phyloP scores from a whole-genome alignment of 164 flowering plant species.

The Euptelea pleiosperma region DNA sequence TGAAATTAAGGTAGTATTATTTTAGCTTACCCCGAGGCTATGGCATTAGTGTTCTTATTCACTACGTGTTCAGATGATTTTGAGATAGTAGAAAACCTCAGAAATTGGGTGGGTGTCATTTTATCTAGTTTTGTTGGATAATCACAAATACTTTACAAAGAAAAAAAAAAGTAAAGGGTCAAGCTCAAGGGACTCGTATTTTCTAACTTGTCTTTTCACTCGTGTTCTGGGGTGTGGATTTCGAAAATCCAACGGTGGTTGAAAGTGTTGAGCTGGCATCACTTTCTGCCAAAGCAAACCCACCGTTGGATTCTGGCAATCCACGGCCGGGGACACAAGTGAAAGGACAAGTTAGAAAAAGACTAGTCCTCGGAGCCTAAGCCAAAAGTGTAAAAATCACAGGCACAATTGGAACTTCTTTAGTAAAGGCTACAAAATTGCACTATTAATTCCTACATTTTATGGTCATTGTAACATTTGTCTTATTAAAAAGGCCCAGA shows the following conservation, averaged over 20 bases:
- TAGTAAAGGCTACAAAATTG: constrained; percentile 4
- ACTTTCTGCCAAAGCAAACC: too few species aligned
- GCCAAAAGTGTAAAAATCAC: not conserved
- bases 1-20: not conserved
- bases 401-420: constrained; percentile 2
- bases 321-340: too few species aligned
- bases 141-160: not conserved
- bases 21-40: not conserved
- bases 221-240: too few species aligned
- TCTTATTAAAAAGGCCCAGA: constrained; percentile 16
- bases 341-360: too few species aligned
- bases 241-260: too few species aligned
- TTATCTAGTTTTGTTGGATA: not conserved
- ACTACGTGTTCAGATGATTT: not conserved
- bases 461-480: not conserved
- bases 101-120: not conserved
- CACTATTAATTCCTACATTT: constrained; percentile 10
- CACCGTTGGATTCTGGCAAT: too few species aligned
- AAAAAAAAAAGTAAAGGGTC: too few species aligned
- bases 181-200: too few species aligned
- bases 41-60: not conserved
- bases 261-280: too few species aligned
- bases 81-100: not conserved
- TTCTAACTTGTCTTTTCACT: too few species aligned
- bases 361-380: not conserved